phyloP scores from a whole-genome alignment of 2,329 filamentous ascomycete genomes.

The Cryphonectria naterciae region DNA sequence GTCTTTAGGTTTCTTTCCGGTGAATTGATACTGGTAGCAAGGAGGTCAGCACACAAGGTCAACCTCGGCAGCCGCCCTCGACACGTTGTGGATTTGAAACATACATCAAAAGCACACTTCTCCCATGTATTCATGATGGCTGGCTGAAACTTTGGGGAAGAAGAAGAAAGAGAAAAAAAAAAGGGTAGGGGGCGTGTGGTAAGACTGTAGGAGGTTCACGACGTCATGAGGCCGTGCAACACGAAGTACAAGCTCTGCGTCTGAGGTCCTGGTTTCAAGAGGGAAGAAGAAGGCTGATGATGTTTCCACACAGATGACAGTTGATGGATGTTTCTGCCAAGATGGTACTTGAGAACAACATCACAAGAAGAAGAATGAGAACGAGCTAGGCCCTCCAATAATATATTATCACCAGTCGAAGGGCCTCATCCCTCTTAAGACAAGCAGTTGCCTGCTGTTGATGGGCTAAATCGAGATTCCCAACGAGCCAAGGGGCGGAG shows the following conservation, averaged over 20 bases:
- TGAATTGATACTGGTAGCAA: conserved; percentile 25
- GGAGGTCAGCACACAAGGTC: conserved; percentile 13
- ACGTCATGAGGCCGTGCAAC: neutral
- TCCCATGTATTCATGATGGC: conserved; percentile 43
- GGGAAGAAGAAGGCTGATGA: neutral
- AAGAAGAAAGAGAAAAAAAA: neutral
- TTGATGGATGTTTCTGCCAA: neutral
- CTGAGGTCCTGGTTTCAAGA: neutral
- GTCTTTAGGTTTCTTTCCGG: conserved; percentile 7
- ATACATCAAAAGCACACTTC: conserved; percentile 41
- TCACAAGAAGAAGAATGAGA: neutral
- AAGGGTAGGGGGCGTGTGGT: neutral
- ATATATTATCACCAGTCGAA: neutral
- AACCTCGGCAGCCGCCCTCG: neutral
- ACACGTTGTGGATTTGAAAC: conserved; percentile 24
- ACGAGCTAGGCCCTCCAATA: neutral
- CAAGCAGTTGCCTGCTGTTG: neutral
- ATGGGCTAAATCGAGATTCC: conserved; percentile 8
- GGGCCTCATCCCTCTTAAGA: neutral
- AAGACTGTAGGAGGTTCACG: neutral
- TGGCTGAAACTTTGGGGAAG: neutral
- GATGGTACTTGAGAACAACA: neutral
- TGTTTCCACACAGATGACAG: neutral
- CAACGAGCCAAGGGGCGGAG: neutral
- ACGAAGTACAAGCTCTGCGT: neutral